Conservation (phyloP, 2,329 filamentous ascomycete genomes). For the Alternaria burnsii region DNA sequence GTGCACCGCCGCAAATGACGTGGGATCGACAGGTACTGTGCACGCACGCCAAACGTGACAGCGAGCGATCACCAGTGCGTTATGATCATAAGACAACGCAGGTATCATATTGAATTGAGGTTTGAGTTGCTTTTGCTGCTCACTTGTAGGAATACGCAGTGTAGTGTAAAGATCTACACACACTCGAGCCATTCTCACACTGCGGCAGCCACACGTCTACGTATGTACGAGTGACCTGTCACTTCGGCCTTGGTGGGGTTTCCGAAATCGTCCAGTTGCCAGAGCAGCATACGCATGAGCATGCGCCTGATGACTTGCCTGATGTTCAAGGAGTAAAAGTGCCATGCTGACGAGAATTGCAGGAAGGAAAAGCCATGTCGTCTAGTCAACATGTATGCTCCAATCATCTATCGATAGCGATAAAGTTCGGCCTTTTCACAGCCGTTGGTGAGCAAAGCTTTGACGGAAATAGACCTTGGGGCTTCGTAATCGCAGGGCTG, state of each 20-base stretch:
- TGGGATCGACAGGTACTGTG: slow-evolving; percentile 3
- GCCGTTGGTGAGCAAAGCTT: slow-evolving; percentile 2
- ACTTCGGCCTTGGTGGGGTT: slow-evolving; percentile 1
- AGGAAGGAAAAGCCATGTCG: not conserved
- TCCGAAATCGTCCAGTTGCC: not conserved
- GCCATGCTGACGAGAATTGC: not conserved
- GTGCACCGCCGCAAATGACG: slow-evolving; percentile 1
- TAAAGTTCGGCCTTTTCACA: not conserved
- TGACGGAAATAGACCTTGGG: slow-evolving; percentile 11
- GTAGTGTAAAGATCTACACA: not conserved
- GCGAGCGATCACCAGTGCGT: not conserved
- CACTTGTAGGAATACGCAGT: not conserved
- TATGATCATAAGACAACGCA: not conserved
- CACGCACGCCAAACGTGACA: not conserved
- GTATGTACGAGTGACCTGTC: not conserved
- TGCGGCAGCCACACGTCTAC: not conserved
- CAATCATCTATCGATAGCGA: not conserved
- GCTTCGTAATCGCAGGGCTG: slow-evolving; percentile 22
- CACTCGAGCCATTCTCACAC: not conserved
- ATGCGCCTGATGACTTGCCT: not conserved
- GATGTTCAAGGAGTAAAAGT: not conserved
- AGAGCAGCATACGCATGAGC: not conserved
- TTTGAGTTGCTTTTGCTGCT: not conserved
- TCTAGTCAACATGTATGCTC: not conserved
- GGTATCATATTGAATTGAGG: not conserved